Evolutionary conservation across 371 early-diverging fungal species (phyloP), one percentile per base, ranked within the genome.

Genomic region (Rhizomucor pusillus): DNA sequence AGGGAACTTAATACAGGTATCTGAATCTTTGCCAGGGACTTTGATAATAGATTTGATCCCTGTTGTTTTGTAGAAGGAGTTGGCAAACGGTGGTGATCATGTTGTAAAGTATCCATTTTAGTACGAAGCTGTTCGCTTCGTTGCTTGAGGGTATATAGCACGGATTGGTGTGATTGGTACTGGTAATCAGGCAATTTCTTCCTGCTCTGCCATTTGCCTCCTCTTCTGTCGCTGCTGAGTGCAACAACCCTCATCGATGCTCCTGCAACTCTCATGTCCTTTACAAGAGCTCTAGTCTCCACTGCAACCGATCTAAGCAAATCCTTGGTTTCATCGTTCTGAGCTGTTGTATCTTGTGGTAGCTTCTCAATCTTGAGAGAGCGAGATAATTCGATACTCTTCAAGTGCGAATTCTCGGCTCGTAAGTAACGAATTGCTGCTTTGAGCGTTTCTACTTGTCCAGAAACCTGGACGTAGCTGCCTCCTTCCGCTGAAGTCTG

Each of bases 401-500:
- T 89, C 34, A 94, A 63, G 24, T 88, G 80, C 3, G 89, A 78
- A 65, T 93, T 94, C 65, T 94, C 95, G 24, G 84, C 79, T 34
- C 91, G 83, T 54, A 93, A 52, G 64, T 82, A 91, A 11, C 86
- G 77, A 44, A 93, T 66, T 0, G 90, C 90, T 18, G 87, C 74
- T 56, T 85, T 86, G 41, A 94, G 78, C 0, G 87, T 71, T 39
- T 88, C 88, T 50, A 54, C 47, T 41, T 68, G 57, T 14, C 52
- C 41, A 2, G 52, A 40, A 47, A 63, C 51, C 24, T 68, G 60
- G 43, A 50, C 43, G 25, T 66, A 62, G 24, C 48, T 53, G 14
- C 65, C 25, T 53, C 9, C 56, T 43, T 37, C 59, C 6, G 34
- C 24, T 34, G 59, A 16, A 11, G 51, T 39, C 29, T 3, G 29